Conservation (phyloP, 805 yeast genomes). For the Helenozyma rhizophorensis region DNA sequence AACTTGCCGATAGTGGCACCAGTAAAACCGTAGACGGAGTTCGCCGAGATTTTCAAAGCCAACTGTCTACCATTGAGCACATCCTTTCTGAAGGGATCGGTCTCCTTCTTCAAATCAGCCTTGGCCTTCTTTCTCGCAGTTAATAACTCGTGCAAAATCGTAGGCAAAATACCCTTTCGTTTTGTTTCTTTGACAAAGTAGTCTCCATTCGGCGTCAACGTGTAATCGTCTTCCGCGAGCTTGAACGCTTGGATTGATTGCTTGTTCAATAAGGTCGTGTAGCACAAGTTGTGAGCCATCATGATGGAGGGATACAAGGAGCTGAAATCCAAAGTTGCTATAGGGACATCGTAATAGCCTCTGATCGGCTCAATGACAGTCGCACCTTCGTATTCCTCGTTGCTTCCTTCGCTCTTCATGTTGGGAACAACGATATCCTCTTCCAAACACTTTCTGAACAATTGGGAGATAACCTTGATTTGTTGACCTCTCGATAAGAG, state of each 20-base stretch:
- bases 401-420: constrained; percentile 71
- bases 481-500: constrained; percentile 92
- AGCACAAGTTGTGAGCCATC: constrained; percentile 90
- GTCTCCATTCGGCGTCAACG: constrained; percentile 88
- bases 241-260: constrained; percentile 62
- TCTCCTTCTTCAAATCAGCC: constrained; percentile 83
- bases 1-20: constrained; percentile 98
- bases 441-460: constrained; percentile 86
- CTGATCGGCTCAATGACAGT: constrained; percentile 95
- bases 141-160: constrained; percentile 82
- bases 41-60: constrained; percentile 94
- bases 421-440: constrained; percentile 89
- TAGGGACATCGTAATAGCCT: constrained; percentile 95
- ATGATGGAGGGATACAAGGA: constrained; percentile 92
- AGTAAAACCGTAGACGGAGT: constrained; percentile 97
- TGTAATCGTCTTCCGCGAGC: constrained; percentile 72
- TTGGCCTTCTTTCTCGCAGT: constrained; percentile 93
- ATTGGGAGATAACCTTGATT: constrained; percentile 92
- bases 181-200: constrained; percentile 67
- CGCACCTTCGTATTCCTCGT: constrained; percentile 98
- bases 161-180: constrained; percentile 86
- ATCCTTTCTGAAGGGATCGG: constrained; percentile 89
- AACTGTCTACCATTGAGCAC: constrained; percentile 96
- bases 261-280: constrained; percentile 78
- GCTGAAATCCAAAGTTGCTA: constrained; percentile 96